phyloP scores from a whole-genome alignment of 2,329 filamentous ascomycete species.

The Nothomitra cinnamomea region DNA sequence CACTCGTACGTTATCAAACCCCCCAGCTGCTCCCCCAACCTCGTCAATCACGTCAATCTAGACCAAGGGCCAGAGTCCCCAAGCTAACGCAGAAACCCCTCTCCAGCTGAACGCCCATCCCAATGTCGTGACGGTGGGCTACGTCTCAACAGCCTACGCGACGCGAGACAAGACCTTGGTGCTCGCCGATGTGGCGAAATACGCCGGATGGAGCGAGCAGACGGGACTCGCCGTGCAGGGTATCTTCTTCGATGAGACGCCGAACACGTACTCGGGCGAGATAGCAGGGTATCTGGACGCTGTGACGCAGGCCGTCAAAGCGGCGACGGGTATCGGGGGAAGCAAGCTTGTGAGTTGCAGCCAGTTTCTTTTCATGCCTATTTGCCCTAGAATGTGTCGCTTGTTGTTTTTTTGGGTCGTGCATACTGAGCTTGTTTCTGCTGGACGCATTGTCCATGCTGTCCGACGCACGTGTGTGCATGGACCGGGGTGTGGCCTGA shows the following conservation, averaged over 20 bases:
- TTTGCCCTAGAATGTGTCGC: too few species aligned
- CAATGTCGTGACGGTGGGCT: constrained; percentile 33
- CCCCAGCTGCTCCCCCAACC: too few species aligned
- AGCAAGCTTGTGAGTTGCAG: neutral
- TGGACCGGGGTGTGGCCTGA: too few species aligned
- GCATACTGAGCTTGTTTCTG: too few species aligned
- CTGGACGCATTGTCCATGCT: too few species aligned
- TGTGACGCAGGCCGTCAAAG: neutral
- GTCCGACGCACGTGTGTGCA: too few species aligned
- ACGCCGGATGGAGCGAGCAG: neutral
- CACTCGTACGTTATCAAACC: too few species aligned
- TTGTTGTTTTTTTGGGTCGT: neutral
- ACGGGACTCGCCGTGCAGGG: neutral
- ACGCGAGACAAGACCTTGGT: neutral
- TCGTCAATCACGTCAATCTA: too few species aligned
- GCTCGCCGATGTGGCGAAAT: neutral
- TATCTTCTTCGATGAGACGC: constrained; percentile 3
- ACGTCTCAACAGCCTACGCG: constrained; percentile 33
- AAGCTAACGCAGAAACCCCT: too few species aligned
- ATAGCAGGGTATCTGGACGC: neutral
- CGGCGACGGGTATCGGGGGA: neutral
- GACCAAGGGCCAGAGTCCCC: too few species aligned
- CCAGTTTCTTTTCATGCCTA: neutral
- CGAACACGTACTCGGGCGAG: neutral
- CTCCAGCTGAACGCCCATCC: constrained; percentile 23